A percentile compares a stretch with the other conserved stretches of the same genome.
phyloP scores from a whole-genome alignment of 2,329 filamentous ascomycete species.

The Sporothrix euskadiensis region DNA sequence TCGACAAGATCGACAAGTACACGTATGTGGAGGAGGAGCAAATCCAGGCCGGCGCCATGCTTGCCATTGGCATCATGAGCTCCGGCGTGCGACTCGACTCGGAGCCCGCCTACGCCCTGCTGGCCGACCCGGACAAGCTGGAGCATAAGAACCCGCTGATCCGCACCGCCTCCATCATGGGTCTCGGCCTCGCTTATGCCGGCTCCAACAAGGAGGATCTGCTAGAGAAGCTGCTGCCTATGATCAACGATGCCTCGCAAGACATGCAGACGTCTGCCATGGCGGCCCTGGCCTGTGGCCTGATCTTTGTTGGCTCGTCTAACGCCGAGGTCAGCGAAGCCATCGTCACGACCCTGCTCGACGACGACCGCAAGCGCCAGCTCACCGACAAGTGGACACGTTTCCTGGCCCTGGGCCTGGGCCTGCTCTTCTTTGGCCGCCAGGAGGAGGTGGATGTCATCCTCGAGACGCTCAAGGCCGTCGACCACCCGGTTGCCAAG shows the following conservation, averaged over 20 bases:
- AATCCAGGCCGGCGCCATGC: slow-evolving; percentile 86
- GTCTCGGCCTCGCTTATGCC: slow-evolving; percentile 89
- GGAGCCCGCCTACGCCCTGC: slow-evolving; percentile 83
- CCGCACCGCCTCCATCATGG: slow-evolving; percentile 87
- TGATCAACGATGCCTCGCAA: slow-evolving; percentile 78
- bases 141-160: slow-evolving; percentile 75
- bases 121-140: slow-evolving; percentile 78
- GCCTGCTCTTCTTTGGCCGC: slow-evolving; percentile 90
- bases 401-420: slow-evolving; percentile 91
- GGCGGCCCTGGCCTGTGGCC: slow-evolving; percentile 85
- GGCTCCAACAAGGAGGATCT: slow-evolving; percentile 90
- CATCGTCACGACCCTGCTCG: slow-evolving; percentile 87
- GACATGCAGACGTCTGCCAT: slow-evolving; percentile 97
- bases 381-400: slow-evolving; percentile 98
- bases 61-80: slow-evolving; percentile 95
- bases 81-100: slow-evolving; percentile 86
- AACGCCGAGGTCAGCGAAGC: slow-evolving; percentile 89
- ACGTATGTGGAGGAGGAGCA: slow-evolving; percentile 78
- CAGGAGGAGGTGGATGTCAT: slow-evolving; percentile 99
- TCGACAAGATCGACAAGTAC: slow-evolving; percentile 94
- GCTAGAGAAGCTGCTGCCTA: slow-evolving; percentile 80
- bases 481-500: slow-evolving; percentile 95
- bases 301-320: slow-evolving; percentile 90
- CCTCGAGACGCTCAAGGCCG: slow-evolving; percentile 91
- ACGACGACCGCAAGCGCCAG: slow-evolving; percentile 86